Percentiles rank a stretch among this genome's conserved stretches.
These are phyloP conservation scores for Mucor lusitanicus DNA, from an alignment of 371 early-diverging fungal species.

Conservation along the genomic window DNA sequence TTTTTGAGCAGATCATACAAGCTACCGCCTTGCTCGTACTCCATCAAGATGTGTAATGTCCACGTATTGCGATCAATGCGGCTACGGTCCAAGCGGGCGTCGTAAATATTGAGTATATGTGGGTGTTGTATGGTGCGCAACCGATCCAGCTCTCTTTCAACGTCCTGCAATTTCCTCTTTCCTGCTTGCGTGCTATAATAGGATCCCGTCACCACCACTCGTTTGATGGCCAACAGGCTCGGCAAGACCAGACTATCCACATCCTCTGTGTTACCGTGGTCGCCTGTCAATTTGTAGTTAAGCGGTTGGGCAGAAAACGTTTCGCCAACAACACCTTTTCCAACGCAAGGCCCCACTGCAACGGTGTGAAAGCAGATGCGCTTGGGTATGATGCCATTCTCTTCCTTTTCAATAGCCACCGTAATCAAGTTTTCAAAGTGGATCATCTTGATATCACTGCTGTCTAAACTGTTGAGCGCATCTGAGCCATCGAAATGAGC, in stretches of 20 bases:
- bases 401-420: slow-evolving; percentile 47
- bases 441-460: slow-evolving; percentile 46
- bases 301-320: slow-evolving; percentile 46
- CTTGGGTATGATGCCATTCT: slow-evolving; percentile 27
- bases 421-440: slow-evolving; percentile 53
- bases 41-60: slow-evolving; percentile 60
- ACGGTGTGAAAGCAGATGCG: slow-evolving; percentile 44
- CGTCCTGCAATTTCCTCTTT: slow-evolving; percentile 60
- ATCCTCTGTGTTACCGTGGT: slow-evolving; percentile 19
- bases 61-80: slow-evolving; percentile 36
- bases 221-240: slow-evolving; percentile 39
- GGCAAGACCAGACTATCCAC: slow-evolving; percentile 28
- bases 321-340: slow-evolving; percentile 39
- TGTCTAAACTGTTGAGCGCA: slow-evolving; percentile 12
- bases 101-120: slow-evolving; percentile 56
- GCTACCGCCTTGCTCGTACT: slow-evolving; percentile 50
- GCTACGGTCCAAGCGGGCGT: slow-evolving; percentile 54
- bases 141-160: slow-evolving; percentile 64
- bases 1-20: slow-evolving; percentile 47
- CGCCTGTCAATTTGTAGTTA: slow-evolving; percentile 30
- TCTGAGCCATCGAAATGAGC: slow-evolving; percentile 16
- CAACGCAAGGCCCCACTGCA: slow-evolving; percentile 42
- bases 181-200: slow-evolving; percentile 56
- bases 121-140: slow-evolving; percentile 56
- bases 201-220: slow-evolving; percentile 37